These are phyloP conservation scores for Fusarium sp. DNA, from an alignment of 2,329 filamentous ascomycete genomes.

Conservation along the genomic window DNA sequence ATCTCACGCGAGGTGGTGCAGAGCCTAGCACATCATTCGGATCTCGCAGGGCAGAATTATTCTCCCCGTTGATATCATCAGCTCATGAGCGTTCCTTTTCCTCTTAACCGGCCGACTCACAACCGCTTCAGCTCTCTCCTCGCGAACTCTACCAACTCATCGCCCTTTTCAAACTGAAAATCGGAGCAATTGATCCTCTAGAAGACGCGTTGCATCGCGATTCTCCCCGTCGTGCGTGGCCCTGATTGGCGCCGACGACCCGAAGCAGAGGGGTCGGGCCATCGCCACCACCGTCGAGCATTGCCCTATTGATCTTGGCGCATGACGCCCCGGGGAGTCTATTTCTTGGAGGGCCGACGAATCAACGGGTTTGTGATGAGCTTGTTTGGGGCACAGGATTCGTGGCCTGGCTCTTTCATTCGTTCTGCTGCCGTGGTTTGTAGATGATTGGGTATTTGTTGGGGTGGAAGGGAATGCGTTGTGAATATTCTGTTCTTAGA, in stretches of 20 bases:
- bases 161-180: slow-evolving; percentile 2
- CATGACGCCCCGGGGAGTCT: slow-evolving; percentile 40
- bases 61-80: slow-evolving; percentile 10
- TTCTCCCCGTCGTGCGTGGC: slow-evolving; percentile 22
- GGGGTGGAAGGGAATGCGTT: neutral
- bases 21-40: slow-evolving; percentile 26
- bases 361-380: slow-evolving; percentile 24
- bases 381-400: slow-evolving; percentile 30
- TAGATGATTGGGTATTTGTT: slow-evolving; percentile 1
- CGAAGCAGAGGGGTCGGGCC: slow-evolving; percentile 39
- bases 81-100: neutral
- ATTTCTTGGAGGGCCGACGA: slow-evolving; percentile 34
- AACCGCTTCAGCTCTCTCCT: slow-evolving; percentile 1
- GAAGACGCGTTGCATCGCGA: slow-evolving; percentile 29
- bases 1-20: slow-evolving; percentile 22
- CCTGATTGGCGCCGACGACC: slow-evolving; percentile 44
- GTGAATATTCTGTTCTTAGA: neutral
- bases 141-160: slow-evolving; percentile 11
- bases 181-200: neutral
- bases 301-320: slow-evolving; percentile 41
- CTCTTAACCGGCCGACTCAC: neutral
- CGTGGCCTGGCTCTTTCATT: neutral
- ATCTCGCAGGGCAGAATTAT: slow-evolving; percentile 37
- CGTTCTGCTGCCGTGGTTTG: neutral
- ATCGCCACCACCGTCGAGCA: slow-evolving; percentile 40